A percentile compares a stretch with the other conserved stretches of the same genome.
Conservation (phyloP, 352 stramenopile species). For the Phytophthora pseudosyringae region DNA sequence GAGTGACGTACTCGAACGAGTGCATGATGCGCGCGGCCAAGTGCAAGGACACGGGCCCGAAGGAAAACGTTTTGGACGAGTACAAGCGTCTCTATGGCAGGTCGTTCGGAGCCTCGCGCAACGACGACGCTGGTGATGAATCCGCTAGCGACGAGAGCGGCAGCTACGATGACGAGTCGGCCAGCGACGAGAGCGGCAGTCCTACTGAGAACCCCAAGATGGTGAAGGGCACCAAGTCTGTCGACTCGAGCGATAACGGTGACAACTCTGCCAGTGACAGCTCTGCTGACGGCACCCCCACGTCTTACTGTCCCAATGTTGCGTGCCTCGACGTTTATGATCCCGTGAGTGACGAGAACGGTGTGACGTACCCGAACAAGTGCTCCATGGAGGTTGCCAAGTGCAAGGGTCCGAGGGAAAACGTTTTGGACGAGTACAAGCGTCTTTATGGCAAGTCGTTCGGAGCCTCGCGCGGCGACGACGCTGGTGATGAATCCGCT, state of each 20-base stretch:
- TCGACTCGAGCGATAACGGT: background rate
- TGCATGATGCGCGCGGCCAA: conserved; percentile 21
- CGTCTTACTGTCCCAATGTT: conserved; percentile 21
- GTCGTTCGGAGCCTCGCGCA: conserved; percentile 12
- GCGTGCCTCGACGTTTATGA: conserved; percentile 36
- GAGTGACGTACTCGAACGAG: conserved; percentile 20
- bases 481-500: background rate
- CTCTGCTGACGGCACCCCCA: background rate
- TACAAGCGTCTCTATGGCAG: conserved; percentile 25
- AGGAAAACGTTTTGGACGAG: conserved; percentile 9
- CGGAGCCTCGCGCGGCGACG: conserved; percentile 9
- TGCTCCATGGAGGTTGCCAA: conserved; percentile 38
- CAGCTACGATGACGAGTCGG: conserved; percentile 1
- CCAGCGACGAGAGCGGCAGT: conserved; percentile 9
- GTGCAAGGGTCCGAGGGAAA: conserved; percentile 38
- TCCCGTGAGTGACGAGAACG: conserved; percentile 41
- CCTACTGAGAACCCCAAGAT: conserved; percentile 2
- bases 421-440: conserved; percentile 27
- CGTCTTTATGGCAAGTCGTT: conserved; percentile 28
- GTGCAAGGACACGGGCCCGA: conserved; percentile 16
- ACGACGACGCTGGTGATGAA: background rate
- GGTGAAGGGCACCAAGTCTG: conserved; percentile 13
- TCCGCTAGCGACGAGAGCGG: conserved; percentile 6
- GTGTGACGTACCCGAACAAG: conserved; percentile 40
- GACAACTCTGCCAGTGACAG: background rate